Base-by-base conservation (phyloP, 1,284 basidiomycete genomes). In the Xerocomus amazonicus region DNA sequence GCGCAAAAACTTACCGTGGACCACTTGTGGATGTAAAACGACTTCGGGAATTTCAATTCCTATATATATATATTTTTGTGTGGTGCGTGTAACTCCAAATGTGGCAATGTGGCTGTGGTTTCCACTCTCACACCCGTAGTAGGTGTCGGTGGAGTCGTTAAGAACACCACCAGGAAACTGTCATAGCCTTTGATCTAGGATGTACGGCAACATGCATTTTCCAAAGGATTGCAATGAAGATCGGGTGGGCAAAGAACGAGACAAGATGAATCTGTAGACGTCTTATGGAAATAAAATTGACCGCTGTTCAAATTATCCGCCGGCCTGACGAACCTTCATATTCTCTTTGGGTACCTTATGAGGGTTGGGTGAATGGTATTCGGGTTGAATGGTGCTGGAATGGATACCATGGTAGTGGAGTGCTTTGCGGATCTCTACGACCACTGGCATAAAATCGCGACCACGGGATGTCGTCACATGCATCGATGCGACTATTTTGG, bases 331-430 rank as follows among this genome's bases (percentile, higher is more conserved):
- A 47, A 76, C 76, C 68, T 72, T 71, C 3, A 78, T 54, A 55
- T 70, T 69, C 31, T 78, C 77, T 38, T 80, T 77, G 9, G 75
- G 66, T 52, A 66, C 58, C 23, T 51, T 28, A 43, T 51, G 46
- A 38, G 60, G 50, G 39, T 31, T 51, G 17, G 47, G 50, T 38
- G 65, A 65, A 52, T 78, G 74, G 56, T 90, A 91, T 62, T 91
- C 88, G 3, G 88, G 88, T 60, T 92, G 92, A 55, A 96, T 94
- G 3, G 92, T 95, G 56, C 87, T 86, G 8, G 90, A 93, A 72
- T 99, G 97, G 54, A 99, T 94, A 34, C 95, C 95, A 61, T 91
- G 90, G 38, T 86, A 72, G 69, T 99, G 97, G 49, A 99, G 76
- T 1, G 79, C 81, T 61, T 83, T 81, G 52, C 95, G 78, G 56